phyloP scores from a whole-genome alignment of 208 protist species.

The Trypanosomatidae sp. region DNA sequence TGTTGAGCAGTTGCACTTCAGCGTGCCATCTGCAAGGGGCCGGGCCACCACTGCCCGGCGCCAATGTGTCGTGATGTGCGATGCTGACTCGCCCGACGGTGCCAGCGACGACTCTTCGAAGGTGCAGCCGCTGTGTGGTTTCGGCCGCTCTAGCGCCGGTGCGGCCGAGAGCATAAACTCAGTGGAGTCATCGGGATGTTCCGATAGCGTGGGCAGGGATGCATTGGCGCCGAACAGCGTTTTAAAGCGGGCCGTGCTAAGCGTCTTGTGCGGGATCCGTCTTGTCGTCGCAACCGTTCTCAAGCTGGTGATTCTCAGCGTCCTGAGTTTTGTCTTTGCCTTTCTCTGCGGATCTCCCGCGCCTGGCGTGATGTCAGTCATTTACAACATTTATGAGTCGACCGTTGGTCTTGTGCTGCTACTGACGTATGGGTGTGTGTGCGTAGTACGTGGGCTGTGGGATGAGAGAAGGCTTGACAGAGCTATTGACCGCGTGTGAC shows the following conservation, averaged over 20 bases:
- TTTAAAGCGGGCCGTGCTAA: neutral
- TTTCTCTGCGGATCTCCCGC: neutral
- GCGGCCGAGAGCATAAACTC: neutral
- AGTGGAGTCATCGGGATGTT: neutral
- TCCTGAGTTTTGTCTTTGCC: conserved; percentile 4
- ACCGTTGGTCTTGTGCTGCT: neutral
- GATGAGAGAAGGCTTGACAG: conserved; percentile 23
- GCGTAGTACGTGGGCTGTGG: conserved; percentile 15
- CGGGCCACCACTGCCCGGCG: neutral
- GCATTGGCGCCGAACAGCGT: neutral
- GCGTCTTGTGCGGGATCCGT: neutral
- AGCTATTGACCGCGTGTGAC: conserved; percentile 4
- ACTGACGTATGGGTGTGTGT: conserved; percentile 1
- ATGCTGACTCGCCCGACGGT: neutral
- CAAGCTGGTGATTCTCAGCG: conserved; percentile 12
- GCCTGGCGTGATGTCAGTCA: neutral
- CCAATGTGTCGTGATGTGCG: neutral
- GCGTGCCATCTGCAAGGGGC: neutral
- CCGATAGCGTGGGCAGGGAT: neutral
- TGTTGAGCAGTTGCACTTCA: conserved; percentile 11
- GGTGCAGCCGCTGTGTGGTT: neutral
- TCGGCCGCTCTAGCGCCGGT: neutral
- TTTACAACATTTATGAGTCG: neutral
- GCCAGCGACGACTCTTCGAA: neutral
- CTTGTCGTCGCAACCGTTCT: conserved; percentile 10